phyloP scores from a whole-genome alignment of 305 asterid genomes.

The Solanum chacoense region DNA sequence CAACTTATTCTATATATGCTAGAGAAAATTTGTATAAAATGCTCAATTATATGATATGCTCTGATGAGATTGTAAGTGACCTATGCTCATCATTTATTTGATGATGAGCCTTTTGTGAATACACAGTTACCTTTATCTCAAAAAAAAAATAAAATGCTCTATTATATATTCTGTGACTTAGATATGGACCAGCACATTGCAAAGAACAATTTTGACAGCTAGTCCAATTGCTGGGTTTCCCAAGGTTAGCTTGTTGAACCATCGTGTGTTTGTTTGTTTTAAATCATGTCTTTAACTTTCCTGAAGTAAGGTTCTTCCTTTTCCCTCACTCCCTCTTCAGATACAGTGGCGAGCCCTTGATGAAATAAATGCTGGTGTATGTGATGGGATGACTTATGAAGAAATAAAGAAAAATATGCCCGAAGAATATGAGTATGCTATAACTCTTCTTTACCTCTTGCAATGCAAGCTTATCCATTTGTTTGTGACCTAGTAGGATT shows the following conservation, averaged over 20 bases:
- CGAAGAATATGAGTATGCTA: conserved; percentile 82
- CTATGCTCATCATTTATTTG: too few relatives aligned
- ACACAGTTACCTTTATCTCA: too few relatives aligned
- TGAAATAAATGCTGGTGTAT: conserved; percentile 91
- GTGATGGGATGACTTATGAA: conserved; percentile 96
- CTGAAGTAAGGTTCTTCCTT: conserved; percentile 1
- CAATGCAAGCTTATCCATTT: background rate
- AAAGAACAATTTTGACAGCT: conserved; percentile 90
- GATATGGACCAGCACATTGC: conserved; percentile 99
- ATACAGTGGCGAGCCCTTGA: conserved; percentile 99
- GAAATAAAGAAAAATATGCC: conserved; percentile 98
- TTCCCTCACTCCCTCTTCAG: conserved; percentile 21
- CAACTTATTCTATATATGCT: background rate
- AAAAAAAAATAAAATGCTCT: background rate
- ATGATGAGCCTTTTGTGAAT: too few relatives aligned
- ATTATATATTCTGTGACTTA: conserved; percentile 23
- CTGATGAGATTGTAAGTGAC: too few relatives aligned
- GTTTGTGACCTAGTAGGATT: background rate
- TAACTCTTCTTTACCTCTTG: background rate
- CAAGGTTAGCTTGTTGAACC: conserved; percentile 40
- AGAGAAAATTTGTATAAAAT: background rate
- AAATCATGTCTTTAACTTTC: background rate
- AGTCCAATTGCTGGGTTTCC: conserved; percentile 87
- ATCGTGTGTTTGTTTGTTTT: background rate
- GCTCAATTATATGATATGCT: background rate